These are phyloP conservation scores for Botrytis aclada DNA, from an alignment of 2,329 filamentous ascomycete species.

Conservation along the genomic window DNA sequence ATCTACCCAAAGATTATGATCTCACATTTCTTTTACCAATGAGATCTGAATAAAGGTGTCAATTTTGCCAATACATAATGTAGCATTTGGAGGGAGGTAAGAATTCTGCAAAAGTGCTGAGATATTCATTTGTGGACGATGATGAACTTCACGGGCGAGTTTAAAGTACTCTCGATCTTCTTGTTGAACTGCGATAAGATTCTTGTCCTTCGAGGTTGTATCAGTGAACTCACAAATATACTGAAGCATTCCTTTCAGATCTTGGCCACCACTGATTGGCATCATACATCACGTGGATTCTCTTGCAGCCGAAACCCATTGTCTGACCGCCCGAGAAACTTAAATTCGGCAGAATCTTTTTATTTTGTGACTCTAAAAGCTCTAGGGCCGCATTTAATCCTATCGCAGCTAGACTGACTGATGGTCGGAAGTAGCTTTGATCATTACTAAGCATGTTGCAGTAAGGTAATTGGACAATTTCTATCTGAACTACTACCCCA, in stretches of 20 bases:
- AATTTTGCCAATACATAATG: neutral
- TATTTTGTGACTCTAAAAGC: neutral
- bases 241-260: neutral
- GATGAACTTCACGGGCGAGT: neutral
- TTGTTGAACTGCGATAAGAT: neutral
- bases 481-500: neutral
- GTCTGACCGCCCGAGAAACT: neutral
- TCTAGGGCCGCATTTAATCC: neutral
- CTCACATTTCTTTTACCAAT: neutral
- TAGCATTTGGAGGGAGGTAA: neutral
- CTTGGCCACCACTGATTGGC: neutral
- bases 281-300: neutral
- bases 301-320: neutral
- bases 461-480: neutral
- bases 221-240: neutral
- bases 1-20: neutral
- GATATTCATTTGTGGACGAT: neutral
- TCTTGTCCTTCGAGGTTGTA: neutral
- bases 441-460: neutral
- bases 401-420: neutral
- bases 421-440: neutral
- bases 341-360: neutral
- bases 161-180: neutral
- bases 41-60: neutral
- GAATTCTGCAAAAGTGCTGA: neutral